Evolutionary conservation across 140 eudicot species (phyloP).

Genomic region (Senecio squalidus): DNA sequence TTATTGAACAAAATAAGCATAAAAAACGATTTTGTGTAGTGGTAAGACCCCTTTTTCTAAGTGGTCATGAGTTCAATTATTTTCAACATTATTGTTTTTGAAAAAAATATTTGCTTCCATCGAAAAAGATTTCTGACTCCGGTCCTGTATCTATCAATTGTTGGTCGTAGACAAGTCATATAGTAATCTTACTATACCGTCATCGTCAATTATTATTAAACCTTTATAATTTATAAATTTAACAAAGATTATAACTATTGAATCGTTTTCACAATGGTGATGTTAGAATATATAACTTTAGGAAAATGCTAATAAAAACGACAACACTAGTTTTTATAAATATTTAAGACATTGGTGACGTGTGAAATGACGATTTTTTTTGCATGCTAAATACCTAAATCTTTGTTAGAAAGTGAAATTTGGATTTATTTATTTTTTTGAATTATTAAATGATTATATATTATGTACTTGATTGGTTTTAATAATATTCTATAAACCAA

Average conservation of each 20-base stretch:
- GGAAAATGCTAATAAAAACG: slow-evolving; percentile 19
- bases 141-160: background rate
- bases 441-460: background rate
- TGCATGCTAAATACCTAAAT: slow-evolving; percentile 16
- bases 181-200: background rate
- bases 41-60: too few species aligned
- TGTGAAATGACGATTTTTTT: slow-evolving; percentile 20
- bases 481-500: slow-evolving; percentile 12
- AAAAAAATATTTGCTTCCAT: too few species aligned
- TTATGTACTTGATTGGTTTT: slow-evolving; percentile 1
- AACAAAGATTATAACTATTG: background rate
- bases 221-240: background rate
- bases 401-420: slow-evolving; percentile 18
- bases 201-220: background rate
- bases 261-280: slow-evolving; percentile 16
- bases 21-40: too few species aligned
- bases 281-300: background rate
- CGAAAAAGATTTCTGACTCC: too few species aligned
- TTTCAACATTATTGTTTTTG: too few species aligned
- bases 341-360: slow-evolving; percentile 15
- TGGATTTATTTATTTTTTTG: background rate
- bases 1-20: too few species aligned
- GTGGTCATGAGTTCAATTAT: too few species aligned
- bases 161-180: background rate
- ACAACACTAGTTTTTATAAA: slow-evolving; percentile 21